Base-by-base conservation (phyloP, 2,329 filamentous ascomycete genomes). In the Stromatinia cepivora region DNA sequence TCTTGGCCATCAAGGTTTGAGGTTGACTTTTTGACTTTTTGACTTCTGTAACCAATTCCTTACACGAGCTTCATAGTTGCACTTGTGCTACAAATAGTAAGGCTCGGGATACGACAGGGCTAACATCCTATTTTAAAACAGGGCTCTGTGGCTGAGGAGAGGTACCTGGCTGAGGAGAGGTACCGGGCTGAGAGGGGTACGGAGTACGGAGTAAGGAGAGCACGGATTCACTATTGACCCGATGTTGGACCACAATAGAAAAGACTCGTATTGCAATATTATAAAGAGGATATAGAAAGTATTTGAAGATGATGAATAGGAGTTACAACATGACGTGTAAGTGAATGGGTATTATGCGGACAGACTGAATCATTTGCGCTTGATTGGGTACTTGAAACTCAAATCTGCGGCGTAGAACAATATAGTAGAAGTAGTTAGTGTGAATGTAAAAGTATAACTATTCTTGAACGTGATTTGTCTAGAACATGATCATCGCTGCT, bases 121-220 rank as follows among this genome's bases (percentile, higher is more conserved):
- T 62, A 63, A 45, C 6, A 11, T 70, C n/a, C 69, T 70, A 70
- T 70, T 70, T 69, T 69, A 50, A 58, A 46, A 65, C 69, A 70
- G 54, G 66, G 69, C 69, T 69, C 45, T 22, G 53, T 56, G 67
- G 61, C 63, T 52, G 62, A 66, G 4, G 11, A 63, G 34, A 59
- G 54, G 22, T 61, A 59, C 36, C 31, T 39, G 64, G 28, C 39
- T 54, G 62, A 62, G n/a, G 48, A 56, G 62, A 25, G 34, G 50
- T 22, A 15, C 36, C 31, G 53, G 64, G 28, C 39, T 54, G 62
- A 62, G 48, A 56, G 62, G 36, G 34, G 50, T 22, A 15, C 11
- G 17, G 22, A 25, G 25, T 25, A 15, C 4, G 20, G 2, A n/a
- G 11, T 15, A 1, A 36, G 22, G 13, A 34, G 31, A 63, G 59